Evolutionary conservation across 2,329 filamentous ascomycete species (phyloP), one percentile per base, ranked within the genome.

Genomic region (Onygenales sp.): DNA sequence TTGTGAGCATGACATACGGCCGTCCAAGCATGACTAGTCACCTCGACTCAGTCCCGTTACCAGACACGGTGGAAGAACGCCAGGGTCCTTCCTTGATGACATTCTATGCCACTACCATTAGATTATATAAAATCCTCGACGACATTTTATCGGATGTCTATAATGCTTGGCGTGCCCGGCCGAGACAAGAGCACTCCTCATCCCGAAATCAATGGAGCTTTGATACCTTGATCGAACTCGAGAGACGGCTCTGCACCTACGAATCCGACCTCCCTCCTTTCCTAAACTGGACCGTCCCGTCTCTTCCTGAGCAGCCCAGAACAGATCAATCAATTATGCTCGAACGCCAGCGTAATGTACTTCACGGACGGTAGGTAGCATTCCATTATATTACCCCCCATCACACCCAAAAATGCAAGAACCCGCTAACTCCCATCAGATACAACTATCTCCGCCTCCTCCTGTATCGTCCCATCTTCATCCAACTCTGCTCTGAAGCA

Each of bases 1-100:
- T 68, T 17, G 60, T 70, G 49, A 70, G 68, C 59, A 71, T 72
- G 69, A 72, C 64, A n/a, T 64, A 64, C 52, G 69, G 64, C 42
- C 60, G 62, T 36, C 69, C 64, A 32, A 65, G 63, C 53, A 69
- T 70, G 63, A 67, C 62, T 9, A 61, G 60, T 13, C 64, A 67
- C 41, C 56, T 66, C n/a, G 55, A 61, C 9, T 54, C 56, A 2
- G 39, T 64, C 1, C 63, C 63, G 3, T 51, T 63, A 17, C 65
- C 63, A 6, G 54, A 17, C 43, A 54, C 13, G 53, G 48, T 41
- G n/a, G 36, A 42, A 32, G 17, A 13, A 21, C 13, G 48, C 14
- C 13, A 17, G n/a, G 5, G 3, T 9, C 49, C 57, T 2, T 59
- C 58, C 1, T 51, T 60, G 7, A 63, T 64, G 58, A 57, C 57